A percentile compares a stretch with the other conserved stretches of the same genome.
Evolutionary conservation across 208 protist genomes (phyloP).

Genomic region (Trypanosoma caninum): DNA sequence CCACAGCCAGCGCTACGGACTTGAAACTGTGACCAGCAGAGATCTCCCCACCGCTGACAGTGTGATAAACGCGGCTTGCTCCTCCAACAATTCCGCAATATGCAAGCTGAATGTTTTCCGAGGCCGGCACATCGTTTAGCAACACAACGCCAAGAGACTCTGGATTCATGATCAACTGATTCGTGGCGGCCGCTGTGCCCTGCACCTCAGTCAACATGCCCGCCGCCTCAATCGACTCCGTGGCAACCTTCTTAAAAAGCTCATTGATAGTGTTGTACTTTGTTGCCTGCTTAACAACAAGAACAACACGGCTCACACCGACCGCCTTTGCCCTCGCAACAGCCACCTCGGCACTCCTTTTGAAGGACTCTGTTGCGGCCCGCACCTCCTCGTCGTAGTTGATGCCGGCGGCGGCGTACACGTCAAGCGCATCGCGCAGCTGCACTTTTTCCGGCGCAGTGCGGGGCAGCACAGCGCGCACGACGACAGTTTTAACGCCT

Average conservation of each 20-base stretch:
- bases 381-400: conserved; percentile 41
- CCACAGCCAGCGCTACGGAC: conserved; percentile 62
- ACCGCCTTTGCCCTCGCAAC: conserved; percentile 55
- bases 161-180: conserved; percentile 69
- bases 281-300: conserved; percentile 68
- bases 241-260: conserved; percentile 53
- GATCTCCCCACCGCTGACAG: conserved; percentile 46
- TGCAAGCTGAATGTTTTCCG: conserved; percentile 67
- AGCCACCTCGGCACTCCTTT: conserved; percentile 61
- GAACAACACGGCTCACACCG: conserved; percentile 52
- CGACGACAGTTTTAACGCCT: conserved; percentile 53
- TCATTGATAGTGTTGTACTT: conserved; percentile 73
- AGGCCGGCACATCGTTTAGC: conserved; percentile 61
- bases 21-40: conserved; percentile 76
- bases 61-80: conserved; percentile 57
- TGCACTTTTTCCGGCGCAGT: conserved; percentile 41
- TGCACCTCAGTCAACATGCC: conserved; percentile 55
- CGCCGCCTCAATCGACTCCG: conserved; percentile 49
- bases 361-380: conserved; percentile 43
- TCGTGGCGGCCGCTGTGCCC: conserved; percentile 49
- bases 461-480: conserved; percentile 73
- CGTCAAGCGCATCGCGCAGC: conserved; percentile 75
- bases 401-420: conserved; percentile 67
- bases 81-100: conserved; percentile 72
- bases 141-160: conserved; percentile 67